Conservation (phyloP, 2,329 filamentous ascomycete species). For the Cladosporium sp. region DNA sequence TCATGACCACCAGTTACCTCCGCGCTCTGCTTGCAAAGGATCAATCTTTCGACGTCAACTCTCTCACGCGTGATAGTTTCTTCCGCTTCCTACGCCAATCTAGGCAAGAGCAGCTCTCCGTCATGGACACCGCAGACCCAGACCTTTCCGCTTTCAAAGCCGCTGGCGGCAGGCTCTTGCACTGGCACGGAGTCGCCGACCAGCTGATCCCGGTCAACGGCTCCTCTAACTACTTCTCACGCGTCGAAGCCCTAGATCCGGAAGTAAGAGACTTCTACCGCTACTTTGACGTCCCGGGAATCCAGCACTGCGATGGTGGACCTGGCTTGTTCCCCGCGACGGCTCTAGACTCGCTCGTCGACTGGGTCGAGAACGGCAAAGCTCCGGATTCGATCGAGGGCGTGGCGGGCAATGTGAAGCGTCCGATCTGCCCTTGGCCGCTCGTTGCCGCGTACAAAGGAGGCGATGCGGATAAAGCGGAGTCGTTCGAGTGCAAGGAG, state of each 20-base stretch:
- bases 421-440: slow-evolving; percentile 40
- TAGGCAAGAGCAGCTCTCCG: slow-evolving; percentile 37
- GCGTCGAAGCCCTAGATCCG: slow-evolving; percentile 21
- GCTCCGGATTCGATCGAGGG: slow-evolving; percentile 22
- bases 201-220: slow-evolving; percentile 31
- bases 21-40: slow-evolving; percentile 44
- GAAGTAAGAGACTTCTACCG: slow-evolving; percentile 31
- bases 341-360: slow-evolving; percentile 16
- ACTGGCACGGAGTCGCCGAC: slow-evolving; percentile 8
- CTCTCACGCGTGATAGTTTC: slow-evolving; percentile 37
- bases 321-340: slow-evolving; percentile 21
- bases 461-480: slow-evolving; percentile 29
- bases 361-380: slow-evolving; percentile 28
- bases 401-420: slow-evolving; percentile 37
- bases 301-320: slow-evolving; percentile 32
- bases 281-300: slow-evolving; percentile 36
- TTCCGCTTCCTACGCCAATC: slow-evolving; percentile 30
- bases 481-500: slow-evolving; percentile 19
- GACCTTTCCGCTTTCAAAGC: slow-evolving; percentile 30
- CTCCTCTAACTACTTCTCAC: slow-evolving; percentile 29
- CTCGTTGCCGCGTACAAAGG: slow-evolving; percentile 32
- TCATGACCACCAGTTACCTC: slow-evolving; percentile 43
- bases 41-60: slow-evolving; percentile 35
- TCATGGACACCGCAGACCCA: slow-evolving; percentile 31
- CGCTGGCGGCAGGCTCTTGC: slow-evolving; percentile 19